Evolutionary conservation across 2,329 filamentous ascomycete species (phyloP).

Genomic region (Fusarium temperatum): DNA sequence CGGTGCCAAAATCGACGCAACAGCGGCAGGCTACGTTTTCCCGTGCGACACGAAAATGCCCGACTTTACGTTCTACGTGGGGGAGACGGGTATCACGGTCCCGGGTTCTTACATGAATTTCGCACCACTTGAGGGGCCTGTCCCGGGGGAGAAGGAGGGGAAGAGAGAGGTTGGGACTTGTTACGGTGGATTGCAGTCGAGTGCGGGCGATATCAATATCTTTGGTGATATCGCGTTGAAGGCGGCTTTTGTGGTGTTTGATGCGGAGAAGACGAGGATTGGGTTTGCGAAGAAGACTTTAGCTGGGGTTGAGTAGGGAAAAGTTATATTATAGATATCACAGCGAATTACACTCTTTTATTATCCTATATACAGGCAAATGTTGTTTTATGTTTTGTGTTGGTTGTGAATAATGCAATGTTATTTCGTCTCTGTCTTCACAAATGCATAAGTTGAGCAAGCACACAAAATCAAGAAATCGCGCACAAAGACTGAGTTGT

Average conservation of each 20-base stretch:
- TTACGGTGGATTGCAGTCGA: constrained; percentile 75
- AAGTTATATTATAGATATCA: not conserved
- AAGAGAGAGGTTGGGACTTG: constrained; percentile 50
- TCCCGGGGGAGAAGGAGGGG: not conserved
- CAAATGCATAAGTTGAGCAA: not conserved
- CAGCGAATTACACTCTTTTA: not conserved
- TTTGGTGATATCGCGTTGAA: constrained; percentile 70
- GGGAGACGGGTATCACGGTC: constrained; percentile 65
- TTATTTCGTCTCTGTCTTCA: not conserved
- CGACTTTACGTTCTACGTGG: constrained; percentile 64
- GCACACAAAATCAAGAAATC: constrained; percentile 10
- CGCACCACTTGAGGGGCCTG: constrained; percentile 48
- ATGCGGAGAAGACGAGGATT: constrained; percentile 45
- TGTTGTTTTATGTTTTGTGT: not conserved
- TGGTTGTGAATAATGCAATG: not conserved
- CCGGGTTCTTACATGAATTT: constrained; percentile 65
- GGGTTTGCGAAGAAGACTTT: constrained; percentile 36
- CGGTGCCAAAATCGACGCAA: constrained; percentile 52
- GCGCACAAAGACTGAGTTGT: not conserved
- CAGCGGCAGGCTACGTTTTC: constrained; percentile 57
- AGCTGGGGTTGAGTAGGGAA: not conserved
- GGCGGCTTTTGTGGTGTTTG: constrained; percentile 67
- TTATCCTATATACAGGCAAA: not conserved
- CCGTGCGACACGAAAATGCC: constrained; percentile 57
- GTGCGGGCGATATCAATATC: constrained; percentile 61